phyloP scores from a whole-genome alignment of 1,284 basidiomycete genomes.

The Trametes hirsuta region DNA sequence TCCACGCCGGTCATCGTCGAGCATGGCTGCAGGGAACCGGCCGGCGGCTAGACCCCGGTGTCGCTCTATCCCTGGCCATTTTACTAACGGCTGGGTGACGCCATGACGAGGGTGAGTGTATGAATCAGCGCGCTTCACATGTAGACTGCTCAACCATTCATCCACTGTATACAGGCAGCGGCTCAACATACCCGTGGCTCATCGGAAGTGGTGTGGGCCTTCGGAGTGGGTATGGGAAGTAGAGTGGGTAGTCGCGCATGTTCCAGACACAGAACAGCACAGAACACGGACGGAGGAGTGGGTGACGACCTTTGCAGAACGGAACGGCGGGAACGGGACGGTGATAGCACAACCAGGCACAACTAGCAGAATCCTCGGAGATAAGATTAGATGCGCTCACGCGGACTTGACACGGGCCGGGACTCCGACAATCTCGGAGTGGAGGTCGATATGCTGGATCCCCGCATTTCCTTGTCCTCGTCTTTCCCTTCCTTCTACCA shows the following conservation, averaged over 20 bases:
- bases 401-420: slow-evolving; percentile 4
- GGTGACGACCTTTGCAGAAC: too few relatives aligned
- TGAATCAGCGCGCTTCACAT: neutral
- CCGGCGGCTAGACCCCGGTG: neutral
- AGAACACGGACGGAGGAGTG: too few relatives aligned
- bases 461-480: neutral
- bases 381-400: slow-evolving; percentile 11
- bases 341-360: too few relatives aligned
- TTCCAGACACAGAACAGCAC: too few relatives aligned
- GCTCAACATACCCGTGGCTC: too few relatives aligned
- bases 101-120: neutral
- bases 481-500: neutral
- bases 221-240: too few relatives aligned
- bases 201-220: neutral
- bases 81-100: neutral
- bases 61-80: neutral
- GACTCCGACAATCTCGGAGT: slow-evolving; percentile 6
- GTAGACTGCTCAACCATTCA: too few relatives aligned
- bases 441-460: neutral
- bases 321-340: too few relatives aligned
- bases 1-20: too few relatives aligned
- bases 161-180: too few relatives aligned
- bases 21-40: neutral
- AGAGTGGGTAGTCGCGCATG: too few relatives aligned
- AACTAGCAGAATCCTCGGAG: slow-evolving; percentile 3